These are phyloP conservation scores for Linanthus parryae DNA, from an alignment of 148 eudicot genomes.

Conservation along the genomic window DNA sequence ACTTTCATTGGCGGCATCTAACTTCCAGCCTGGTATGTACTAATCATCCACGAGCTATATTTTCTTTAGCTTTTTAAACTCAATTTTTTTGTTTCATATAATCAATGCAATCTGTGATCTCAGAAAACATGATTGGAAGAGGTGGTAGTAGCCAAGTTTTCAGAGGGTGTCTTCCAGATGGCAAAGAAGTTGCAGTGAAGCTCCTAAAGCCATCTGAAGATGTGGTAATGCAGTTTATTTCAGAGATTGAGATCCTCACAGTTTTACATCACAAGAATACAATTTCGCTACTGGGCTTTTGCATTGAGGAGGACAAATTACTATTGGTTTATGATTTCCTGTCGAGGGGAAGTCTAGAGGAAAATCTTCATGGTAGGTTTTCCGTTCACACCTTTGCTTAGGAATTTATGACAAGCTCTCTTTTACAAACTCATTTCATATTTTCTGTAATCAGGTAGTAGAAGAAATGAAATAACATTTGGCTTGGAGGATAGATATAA, in stretches of 20 bases:
- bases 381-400: not conserved
- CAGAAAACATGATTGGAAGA: slow-evolving; percentile 74
- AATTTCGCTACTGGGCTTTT: slow-evolving; percentile 71
- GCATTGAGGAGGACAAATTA: slow-evolving; percentile 56
- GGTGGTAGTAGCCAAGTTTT: slow-evolving; percentile 90
- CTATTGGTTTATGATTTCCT: slow-evolving; percentile 73
- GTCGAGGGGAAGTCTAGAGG: slow-evolving; percentile 86
- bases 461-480: slow-evolving; percentile 38
- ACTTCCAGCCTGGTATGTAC: slow-evolving; percentile 57
- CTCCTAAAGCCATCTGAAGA: slow-evolving; percentile 73
- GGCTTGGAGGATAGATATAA: slow-evolving; percentile 77
- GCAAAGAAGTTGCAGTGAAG: slow-evolving; percentile 89
- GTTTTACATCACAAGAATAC: slow-evolving; percentile 74
- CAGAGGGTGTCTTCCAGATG: slow-evolving; percentile 66
- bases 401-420: not conserved
- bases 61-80: not conserved
- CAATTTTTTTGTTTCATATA: not conserved
- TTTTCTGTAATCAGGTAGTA: slow-evolving; percentile 35
- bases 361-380: slow-evolving; percentile 70
- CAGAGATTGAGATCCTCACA: slow-evolving; percentile 84
- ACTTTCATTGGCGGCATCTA: slow-evolving; percentile 58
- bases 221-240: slow-evolving; percentile 52
- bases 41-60: not conserved
- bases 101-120: slow-evolving; percentile 3
- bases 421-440: not conserved